phyloP scores from a whole-genome alignment of 2,329 filamentous ascomycete species.

The Dendryphion nanum region DNA sequence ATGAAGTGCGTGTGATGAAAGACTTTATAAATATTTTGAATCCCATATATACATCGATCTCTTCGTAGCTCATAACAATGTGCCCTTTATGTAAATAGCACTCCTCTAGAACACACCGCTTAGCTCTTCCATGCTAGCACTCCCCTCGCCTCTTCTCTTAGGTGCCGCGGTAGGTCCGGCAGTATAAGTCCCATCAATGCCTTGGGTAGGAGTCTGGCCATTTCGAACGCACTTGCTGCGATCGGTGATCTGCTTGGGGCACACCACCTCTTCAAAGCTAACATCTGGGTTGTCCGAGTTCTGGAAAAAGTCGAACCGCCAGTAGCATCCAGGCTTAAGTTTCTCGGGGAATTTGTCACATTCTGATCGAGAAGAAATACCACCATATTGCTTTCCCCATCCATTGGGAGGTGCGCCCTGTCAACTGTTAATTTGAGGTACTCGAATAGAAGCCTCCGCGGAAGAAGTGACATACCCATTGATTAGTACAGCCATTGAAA shows the following conservation, averaged over 20 bases:
- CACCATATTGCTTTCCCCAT: constrained; percentile 37
- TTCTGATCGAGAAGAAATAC: constrained; percentile 28
- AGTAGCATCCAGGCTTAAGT: constrained; percentile 37
- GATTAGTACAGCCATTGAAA: constrained; percentile 33
- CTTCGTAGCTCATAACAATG: too few relatives aligned
- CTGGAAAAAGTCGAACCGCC: constrained; percentile 38
- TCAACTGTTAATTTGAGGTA: too few relatives aligned
- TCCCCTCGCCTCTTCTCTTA: not conserved
- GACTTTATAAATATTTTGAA: too few relatives aligned
- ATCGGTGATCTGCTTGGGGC: constrained; percentile 31
- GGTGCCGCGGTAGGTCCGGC: not conserved
- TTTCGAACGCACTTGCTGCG: constrained; percentile 27
- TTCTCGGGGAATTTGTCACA: constrained; percentile 36
- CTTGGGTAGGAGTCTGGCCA: constrained; percentile 16
- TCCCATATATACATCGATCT: too few relatives aligned
- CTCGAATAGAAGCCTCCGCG: too few relatives aligned
- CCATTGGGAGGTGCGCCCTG: constrained; percentile 29
- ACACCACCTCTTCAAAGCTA: constrained; percentile 32
- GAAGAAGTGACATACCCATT: too few relatives aligned
- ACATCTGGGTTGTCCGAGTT: constrained; percentile 34
- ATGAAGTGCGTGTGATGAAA: too few relatives aligned
- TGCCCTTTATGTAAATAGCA: too few relatives aligned
- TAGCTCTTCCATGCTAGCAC: too few relatives aligned
- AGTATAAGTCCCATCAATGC: not conserved
- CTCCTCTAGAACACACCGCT: too few relatives aligned